Evolutionary conservation across 2,329 filamentous ascomycete species (phyloP).

Genomic region (Phoma sp.): DNA sequence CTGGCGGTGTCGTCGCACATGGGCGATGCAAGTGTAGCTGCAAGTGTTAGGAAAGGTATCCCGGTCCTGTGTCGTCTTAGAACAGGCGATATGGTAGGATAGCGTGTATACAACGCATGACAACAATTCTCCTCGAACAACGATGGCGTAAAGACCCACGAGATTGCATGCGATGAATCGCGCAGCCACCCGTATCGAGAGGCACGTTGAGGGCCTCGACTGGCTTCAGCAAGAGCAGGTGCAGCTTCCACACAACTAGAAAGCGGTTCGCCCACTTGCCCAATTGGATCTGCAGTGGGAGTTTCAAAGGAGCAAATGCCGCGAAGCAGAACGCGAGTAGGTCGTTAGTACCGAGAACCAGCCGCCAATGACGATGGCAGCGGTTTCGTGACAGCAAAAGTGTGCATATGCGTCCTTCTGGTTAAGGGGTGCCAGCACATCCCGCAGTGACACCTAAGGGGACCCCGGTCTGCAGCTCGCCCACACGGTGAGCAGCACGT

Average conservation of each 20-base stretch:
- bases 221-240: background rate
- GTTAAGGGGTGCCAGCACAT: conserved; percentile 40
- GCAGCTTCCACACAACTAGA: no score
- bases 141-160: background rate
- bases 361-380: background rate
- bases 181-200: background rate
- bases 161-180: background rate
- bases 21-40: background rate
- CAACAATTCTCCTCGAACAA: background rate
- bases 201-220: background rate
- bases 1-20: conserved; percentile 14
- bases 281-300: background rate
- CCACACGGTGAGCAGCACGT: conserved; percentile 35
- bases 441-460: conserved; percentile 16
- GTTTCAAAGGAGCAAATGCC: background rate
- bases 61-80: background rate
- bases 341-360: background rate
- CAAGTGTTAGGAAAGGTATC: background rate
- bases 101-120: conserved; percentile 13
- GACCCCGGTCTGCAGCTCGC: background rate
- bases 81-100: background rate
- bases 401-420: conserved; percentile 36
- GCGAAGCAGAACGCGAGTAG: background rate
- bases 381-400: conserved; percentile 34
- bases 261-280: background rate